phyloP scores from a whole-genome alignment of 805 yeast species.

The Candida montana region DNA sequence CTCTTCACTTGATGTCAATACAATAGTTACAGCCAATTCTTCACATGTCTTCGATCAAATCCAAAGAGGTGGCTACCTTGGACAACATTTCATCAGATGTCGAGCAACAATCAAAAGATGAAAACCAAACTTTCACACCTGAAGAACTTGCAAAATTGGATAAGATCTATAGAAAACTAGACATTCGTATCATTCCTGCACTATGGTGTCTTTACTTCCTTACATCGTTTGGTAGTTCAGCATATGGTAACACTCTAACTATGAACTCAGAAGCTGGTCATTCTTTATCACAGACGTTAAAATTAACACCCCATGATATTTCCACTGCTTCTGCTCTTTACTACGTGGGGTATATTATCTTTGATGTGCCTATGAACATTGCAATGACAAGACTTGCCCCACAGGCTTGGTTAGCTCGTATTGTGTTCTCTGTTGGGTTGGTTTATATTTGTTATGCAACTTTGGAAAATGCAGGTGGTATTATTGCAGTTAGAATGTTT shows the following conservation, averaged over 20 bases:
- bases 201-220: constrained; percentile 75
- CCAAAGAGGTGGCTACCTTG: not conserved
- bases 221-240: constrained; percentile 71
- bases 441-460: constrained; percentile 73
- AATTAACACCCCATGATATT: constrained; percentile 49
- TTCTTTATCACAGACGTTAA: constrained; percentile 49
- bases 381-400: constrained; percentile 81
- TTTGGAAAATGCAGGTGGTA: constrained; percentile 48
- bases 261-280: constrained; percentile 65
- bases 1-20: too few species aligned
- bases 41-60: constrained; percentile 3
- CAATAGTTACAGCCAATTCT: too few species aligned
- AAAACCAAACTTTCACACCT: constrained; percentile 15
- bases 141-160: constrained; percentile 38
- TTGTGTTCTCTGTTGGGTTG: constrained; percentile 69
- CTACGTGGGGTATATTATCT: constrained; percentile 77
- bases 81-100: constrained; percentile 1
- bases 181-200: constrained; percentile 72
- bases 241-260: constrained; percentile 74
- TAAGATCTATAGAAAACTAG: constrained; percentile 55
- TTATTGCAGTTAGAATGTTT: constrained; percentile 66
- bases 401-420: constrained; percentile 79
- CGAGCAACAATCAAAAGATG: constrained; percentile 7
- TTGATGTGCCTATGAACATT: constrained; percentile 85
- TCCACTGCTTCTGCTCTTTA: constrained; percentile 76